Conservation (phyloP, 1,284 basidiomycete species). For the Microbotryum intermedium region DNA sequence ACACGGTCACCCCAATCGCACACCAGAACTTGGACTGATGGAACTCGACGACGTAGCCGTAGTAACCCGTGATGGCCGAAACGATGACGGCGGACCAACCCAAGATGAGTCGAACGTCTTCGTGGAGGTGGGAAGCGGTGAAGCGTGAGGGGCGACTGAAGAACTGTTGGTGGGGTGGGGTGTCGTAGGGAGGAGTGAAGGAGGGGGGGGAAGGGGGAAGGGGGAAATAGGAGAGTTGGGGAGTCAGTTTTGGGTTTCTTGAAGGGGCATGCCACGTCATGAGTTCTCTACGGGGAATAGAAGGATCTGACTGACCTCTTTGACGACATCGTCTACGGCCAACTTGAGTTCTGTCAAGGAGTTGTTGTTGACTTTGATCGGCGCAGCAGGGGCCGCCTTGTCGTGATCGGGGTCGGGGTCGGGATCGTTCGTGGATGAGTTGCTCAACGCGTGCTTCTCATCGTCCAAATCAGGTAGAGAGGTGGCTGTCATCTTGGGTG, state of each 20-base stretch:
- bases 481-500: too few species aligned
- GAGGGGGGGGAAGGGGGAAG: neutral
- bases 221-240: neutral
- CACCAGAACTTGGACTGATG: conserved; percentile 71
- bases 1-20: conserved; percentile 58
- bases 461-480: too few species aligned
- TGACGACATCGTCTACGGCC: conserved; percentile 79
- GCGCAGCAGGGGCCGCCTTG: neutral
- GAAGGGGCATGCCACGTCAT: neutral
- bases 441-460: too few species aligned
- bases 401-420: neutral
- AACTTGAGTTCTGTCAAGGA: conserved; percentile 75
- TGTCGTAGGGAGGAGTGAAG: neutral
- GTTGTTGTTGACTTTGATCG: conserved; percentile 65
- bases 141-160: conserved; percentile 64
- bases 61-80: conserved; percentile 66
- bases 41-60: conserved; percentile 76
- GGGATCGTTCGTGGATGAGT: too few species aligned
- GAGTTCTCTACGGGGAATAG: neutral
- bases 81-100: conserved; percentile 76
- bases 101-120: conserved; percentile 70
- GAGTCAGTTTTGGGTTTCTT: too few species aligned
- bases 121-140: conserved; percentile 73
- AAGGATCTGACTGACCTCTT: conserved; percentile 53
- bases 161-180: conserved; percentile 47